Evolutionary conservation across 768 basidiomycete genomes (phyloP), one percentile per base, ranked within the genome.

Genomic region (Suillus brevipes): DNA sequence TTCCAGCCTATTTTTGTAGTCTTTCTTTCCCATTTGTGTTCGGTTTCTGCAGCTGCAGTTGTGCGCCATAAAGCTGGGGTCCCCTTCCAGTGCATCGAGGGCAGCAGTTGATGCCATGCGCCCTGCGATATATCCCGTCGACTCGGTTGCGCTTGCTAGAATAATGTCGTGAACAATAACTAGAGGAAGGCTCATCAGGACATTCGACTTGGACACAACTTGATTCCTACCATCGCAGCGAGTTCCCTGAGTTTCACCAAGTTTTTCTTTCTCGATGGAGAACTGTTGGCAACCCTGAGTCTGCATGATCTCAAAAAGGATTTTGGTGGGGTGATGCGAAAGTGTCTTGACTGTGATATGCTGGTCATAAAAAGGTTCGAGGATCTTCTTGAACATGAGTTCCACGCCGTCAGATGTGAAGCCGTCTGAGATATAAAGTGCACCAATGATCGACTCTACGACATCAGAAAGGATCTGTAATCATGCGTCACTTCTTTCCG

Each of bases 371-470:
- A 95, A 95, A 6, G 92, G 92, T 74, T 86, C 82, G 62, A 94
- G 78, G 56, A 89, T 78, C 60, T 81, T 84, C 63, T 87, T 82
- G 76, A 90, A 95, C 69, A 95, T 81, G 0, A 78, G 77, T 70
- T 90, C 84, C 31, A 83, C 82, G 5, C 90, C 90, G 60, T 78
- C 76, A 31, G 83, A 83, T 20, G 85, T 83, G 75, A 88, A 91
- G 62, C 84, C 80, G 72, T 94, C 92, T 25, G 88, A 90, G 67
- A 95, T 84, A 76, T 89, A 92, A 59, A 93, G 78, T 12, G 91
- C 93, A 10, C 92, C 94, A 42, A 92, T 79, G 47, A 91, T 80
- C 3, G 92, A 88, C 75, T 95, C 93, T 25, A 95, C 82, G 34
- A 94, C 81, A 74, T 94, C 92, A 9, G 91, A 90, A 23, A 95